Evolutionary conservation across 495 filamentous ascomycete genomes (phyloP).

Genomic region (Neurospora sp.): DNA sequence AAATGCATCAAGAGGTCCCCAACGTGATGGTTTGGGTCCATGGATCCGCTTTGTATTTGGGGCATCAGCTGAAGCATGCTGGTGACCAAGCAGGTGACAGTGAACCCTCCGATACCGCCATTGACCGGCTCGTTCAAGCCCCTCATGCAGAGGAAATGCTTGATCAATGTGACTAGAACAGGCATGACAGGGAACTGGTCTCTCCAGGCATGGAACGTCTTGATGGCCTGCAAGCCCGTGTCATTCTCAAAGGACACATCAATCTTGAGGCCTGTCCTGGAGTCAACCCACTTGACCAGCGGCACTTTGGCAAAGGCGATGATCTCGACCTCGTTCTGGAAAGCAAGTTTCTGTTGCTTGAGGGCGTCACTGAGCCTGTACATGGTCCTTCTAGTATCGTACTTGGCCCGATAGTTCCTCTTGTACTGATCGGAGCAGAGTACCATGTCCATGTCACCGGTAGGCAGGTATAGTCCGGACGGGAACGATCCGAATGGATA

Average conservation of each 20-base stretch:
- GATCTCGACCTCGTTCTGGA: slow-evolving; percentile 44
- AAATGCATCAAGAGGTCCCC: slow-evolving; percentile 78
- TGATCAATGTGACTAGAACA: slow-evolving; percentile 71
- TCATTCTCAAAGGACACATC: slow-evolving; percentile 93
- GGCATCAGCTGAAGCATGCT: slow-evolving; percentile 74
- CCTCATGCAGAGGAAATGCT: slow-evolving; percentile 84
- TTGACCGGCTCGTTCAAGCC: slow-evolving; percentile 80
- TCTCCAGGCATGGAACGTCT: slow-evolving; percentile 74
- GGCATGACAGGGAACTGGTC: slow-evolving; percentile 71
- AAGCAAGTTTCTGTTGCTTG: slow-evolving; percentile 35
- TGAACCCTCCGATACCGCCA: slow-evolving; percentile 91
- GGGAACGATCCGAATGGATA: slow-evolving; percentile 83
- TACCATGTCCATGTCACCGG: slow-evolving; percentile 87
- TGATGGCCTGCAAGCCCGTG: slow-evolving; percentile 65
- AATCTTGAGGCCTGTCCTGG: slow-evolving; percentile 60
- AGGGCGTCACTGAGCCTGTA: slow-evolving; percentile 43
- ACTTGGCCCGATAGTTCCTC: slow-evolving; percentile 22
- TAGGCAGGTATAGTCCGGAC: slow-evolving; percentile 82
- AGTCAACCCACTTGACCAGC: slow-evolving; percentile 82
- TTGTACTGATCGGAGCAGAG: slow-evolving; percentile 59
- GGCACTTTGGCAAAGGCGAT: slow-evolving; percentile 76
- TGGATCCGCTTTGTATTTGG: slow-evolving; percentile 44
- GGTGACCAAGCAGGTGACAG: slow-evolving; percentile 86
- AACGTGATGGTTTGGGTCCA: slow-evolving; percentile 53
- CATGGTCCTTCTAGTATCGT: slow-evolving; percentile 28